These are phyloP conservation scores for Neonectria sp. DNA, from an alignment of 2,329 filamentous ascomycete species.

Conservation along the genomic window DNA sequence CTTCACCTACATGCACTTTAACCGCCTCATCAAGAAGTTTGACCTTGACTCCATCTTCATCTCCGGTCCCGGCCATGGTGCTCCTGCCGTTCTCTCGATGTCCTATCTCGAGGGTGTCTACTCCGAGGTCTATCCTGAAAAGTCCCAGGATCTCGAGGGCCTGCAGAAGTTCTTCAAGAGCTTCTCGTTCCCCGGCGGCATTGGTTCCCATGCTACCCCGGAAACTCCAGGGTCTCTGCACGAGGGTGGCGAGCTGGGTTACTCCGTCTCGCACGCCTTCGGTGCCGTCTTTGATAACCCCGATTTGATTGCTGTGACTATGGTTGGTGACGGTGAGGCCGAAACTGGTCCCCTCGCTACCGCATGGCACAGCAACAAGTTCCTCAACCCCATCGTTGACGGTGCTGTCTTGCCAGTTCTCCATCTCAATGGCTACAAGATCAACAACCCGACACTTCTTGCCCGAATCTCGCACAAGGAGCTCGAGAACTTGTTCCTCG, in stretches of 20 bases:
- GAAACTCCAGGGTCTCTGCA: slow-evolving; percentile 85
- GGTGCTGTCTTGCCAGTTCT: slow-evolving; percentile 84
- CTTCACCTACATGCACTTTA: slow-evolving; percentile 88
- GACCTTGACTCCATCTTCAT: slow-evolving; percentile 81
- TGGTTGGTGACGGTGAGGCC: slow-evolving; percentile 87
- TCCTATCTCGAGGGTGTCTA: slow-evolving; percentile 85
- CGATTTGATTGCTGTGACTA: slow-evolving; percentile 80
- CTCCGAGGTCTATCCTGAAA: slow-evolving; percentile 83
- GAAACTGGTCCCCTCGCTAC: slow-evolving; percentile 86
- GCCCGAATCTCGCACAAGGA: slow-evolving; percentile 83
- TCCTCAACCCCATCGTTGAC: slow-evolving; percentile 84
- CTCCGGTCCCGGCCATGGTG: slow-evolving; percentile 84
- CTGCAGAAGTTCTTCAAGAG: slow-evolving; percentile 85
- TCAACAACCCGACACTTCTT: slow-evolving; percentile 84
- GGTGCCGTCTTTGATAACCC: slow-evolving; percentile 84
- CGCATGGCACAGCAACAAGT: slow-evolving; percentile 87
- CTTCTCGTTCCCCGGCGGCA: slow-evolving; percentile 86
- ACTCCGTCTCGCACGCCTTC: slow-evolving; percentile 84
- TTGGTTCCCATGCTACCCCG: slow-evolving; percentile 83
- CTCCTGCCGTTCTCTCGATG: slow-evolving; percentile 82
- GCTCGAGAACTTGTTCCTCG: slow-evolving; percentile 77
- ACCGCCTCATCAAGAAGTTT: slow-evolving; percentile 86
- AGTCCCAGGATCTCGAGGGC: slow-evolving; percentile 77
- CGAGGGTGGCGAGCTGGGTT: slow-evolving; percentile 87
- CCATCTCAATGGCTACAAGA: slow-evolving; percentile 89